phyloP scores from a whole-genome alignment of 768 basidiomycete species.

The Tylopilus plumbeoviolaceoides region DNA sequence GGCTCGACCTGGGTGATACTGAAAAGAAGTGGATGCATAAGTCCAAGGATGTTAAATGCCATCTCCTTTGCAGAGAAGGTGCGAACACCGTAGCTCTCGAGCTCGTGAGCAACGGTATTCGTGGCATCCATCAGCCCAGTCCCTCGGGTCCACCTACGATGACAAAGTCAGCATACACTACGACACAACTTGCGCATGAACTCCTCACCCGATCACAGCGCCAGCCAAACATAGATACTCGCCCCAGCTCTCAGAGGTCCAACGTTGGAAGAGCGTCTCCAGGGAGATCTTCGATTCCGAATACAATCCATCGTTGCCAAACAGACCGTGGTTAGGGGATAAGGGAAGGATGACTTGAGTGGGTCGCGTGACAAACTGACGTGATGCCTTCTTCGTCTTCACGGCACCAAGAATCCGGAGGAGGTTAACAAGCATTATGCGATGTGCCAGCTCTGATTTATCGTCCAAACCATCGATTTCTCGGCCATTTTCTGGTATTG shows the following conservation, averaged over 20 bases:
- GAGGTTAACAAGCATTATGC: slow-evolving; percentile 98
- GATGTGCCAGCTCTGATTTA: slow-evolving; percentile 94
- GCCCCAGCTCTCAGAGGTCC: slow-evolving; percentile 98
- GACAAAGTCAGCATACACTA: slow-evolving; percentile 4
- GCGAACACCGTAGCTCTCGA: slow-evolving; percentile 89
- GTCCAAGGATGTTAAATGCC: slow-evolving; percentile 99
- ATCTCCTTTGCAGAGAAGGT: slow-evolving; percentile 99
- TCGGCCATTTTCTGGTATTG: slow-evolving; percentile 96
- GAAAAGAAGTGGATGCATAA: slow-evolving; percentile 99
- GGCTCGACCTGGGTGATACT: slow-evolving; percentile 99
- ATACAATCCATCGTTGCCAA: slow-evolving; percentile 97
- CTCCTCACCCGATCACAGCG: slow-evolving; percentile 89
- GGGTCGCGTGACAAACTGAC: slow-evolving; percentile 94
- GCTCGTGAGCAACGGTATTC: slow-evolving; percentile 89
- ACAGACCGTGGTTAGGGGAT: slow-evolving; percentile 96
- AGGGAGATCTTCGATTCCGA: slow-evolving; percentile 98
- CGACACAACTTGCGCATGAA: slow-evolving; percentile 7
- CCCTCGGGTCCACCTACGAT: slow-evolving; percentile 87
- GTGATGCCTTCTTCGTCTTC: slow-evolving; percentile 96
- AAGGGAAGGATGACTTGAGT: slow-evolving; percentile 98
- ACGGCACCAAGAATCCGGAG: slow-evolving; percentile 95
- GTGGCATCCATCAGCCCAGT: slow-evolving; percentile 96
- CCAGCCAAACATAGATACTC: slow-evolving; percentile 98
- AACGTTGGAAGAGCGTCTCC: slow-evolving; percentile 97
- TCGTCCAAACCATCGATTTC: slow-evolving; percentile 98